Evolutionary conservation across 208 protist species (phyloP).

Genomic region (Vickermania ingenoplastis): DNA sequence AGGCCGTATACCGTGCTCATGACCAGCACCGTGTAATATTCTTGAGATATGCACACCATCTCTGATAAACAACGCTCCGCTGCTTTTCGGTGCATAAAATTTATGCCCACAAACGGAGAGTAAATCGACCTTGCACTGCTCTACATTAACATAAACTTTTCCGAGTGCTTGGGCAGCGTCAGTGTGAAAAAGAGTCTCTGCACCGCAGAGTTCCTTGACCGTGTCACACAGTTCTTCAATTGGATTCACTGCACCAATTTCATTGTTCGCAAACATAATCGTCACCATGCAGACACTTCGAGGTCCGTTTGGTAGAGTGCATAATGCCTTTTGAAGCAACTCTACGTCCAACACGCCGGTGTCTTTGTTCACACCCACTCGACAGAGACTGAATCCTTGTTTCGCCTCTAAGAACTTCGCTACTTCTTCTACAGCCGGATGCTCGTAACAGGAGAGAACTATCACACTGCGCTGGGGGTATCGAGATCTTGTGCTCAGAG

Average conservation of each 20-base stretch:
- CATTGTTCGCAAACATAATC: constrained; percentile 96
- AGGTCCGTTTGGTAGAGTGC: constrained; percentile 26
- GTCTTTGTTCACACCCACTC: constrained; percentile 28
- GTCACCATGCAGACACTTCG: constrained; percentile 68
- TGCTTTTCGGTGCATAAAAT: constrained; percentile 95
- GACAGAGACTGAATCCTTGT: constrained; percentile 3
- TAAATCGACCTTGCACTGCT: constrained; percentile 85
- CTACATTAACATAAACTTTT: constrained; percentile 95
- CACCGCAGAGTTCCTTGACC: constrained; percentile 51
- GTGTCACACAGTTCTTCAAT: constrained; percentile 71
- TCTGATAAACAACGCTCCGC: constrained; percentile 67
- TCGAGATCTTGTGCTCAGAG: constrained; percentile 16
- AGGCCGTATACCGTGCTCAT: constrained; percentile 70
- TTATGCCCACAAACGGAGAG: constrained; percentile 97
- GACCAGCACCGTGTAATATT: constrained; percentile 68
- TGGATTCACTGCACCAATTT: constrained; percentile 88
- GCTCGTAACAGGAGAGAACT: constrained; percentile 72
- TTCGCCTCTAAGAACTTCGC: constrained; percentile 25
- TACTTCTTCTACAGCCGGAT: constrained; percentile 84
- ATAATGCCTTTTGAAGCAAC: constrained; percentile 20
- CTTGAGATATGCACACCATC: constrained; percentile 43
- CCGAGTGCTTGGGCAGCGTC: constrained; percentile 95
- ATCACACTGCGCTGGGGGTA: constrained; percentile 31
- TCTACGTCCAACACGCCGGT: constrained; percentile 26
- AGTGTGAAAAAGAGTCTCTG: constrained; percentile 79